These are phyloP conservation scores for Corylus americana DNA, from an alignment of 306 rosid species.

Conservation along the genomic window DNA sequence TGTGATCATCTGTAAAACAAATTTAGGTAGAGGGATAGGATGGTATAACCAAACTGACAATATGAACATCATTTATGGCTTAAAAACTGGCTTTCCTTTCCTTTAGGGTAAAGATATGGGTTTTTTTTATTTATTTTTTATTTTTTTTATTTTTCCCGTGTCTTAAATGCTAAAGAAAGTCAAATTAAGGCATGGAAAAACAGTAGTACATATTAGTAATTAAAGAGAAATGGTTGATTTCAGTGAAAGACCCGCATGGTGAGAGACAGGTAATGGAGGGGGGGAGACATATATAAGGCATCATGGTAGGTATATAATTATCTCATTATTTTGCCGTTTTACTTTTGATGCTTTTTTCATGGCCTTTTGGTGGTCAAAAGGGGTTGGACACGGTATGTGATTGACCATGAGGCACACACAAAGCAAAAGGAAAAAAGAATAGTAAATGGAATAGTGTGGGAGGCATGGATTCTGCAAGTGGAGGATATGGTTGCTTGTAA, in stretches of 20 bases:
- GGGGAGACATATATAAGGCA: background rate
- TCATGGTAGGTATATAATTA: background rate
- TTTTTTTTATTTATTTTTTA: background rate
- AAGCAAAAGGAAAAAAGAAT: background rate
- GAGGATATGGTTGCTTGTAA: background rate
- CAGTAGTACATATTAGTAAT: background rate
- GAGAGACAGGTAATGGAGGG: background rate
- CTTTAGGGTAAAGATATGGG: slow-evolving; percentile 33
- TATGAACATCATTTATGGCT: slow-evolving; percentile 8
- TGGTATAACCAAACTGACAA: background rate
- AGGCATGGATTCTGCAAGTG: background rate
- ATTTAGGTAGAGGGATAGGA: slow-evolving; percentile 12
- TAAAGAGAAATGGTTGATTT: background rate
- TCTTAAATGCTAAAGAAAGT: slow-evolving; percentile 14
- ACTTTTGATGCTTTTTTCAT: background rate
- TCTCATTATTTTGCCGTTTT: slow-evolving; percentile 9
- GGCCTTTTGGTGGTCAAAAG: slow-evolving; percentile 38
- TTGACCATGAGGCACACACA: background rate
- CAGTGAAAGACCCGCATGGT: background rate
- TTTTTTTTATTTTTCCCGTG: no score
- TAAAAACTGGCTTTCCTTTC: slow-evolving; percentile 13
- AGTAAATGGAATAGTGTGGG: background rate
- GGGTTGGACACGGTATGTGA: background rate
- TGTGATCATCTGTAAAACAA: background rate
- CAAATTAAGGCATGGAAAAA: slow-evolving; percentile 3